Evolutionary conservation across 2,329 filamentous ascomycete species (phyloP).

Genomic region (Aspergillus floridensis): DNA sequence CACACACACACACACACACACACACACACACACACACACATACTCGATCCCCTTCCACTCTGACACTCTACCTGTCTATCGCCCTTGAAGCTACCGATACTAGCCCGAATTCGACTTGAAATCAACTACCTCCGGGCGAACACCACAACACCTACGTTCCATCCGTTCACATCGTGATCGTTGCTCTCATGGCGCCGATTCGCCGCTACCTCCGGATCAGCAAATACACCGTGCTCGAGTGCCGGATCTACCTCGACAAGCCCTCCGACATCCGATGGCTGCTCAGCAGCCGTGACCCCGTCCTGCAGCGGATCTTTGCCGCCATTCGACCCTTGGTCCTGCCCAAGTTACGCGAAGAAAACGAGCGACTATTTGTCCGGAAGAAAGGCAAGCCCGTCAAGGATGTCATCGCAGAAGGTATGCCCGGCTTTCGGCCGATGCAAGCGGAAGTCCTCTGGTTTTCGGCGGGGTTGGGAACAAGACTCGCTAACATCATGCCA

Average conservation of each 20-base stretch:
- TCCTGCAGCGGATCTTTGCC: conserved; percentile 79
- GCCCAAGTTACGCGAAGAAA: conserved; percentile 88
- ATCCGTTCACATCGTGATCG: neutral
- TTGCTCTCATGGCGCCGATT: conserved; percentile 72
- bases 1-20: neutral
- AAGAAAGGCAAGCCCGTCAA: conserved; percentile 80
- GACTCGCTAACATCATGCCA: neutral
- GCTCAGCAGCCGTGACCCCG: conserved; percentile 72
- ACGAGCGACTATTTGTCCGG: conserved; percentile 58
- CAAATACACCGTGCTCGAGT: conserved; percentile 92
- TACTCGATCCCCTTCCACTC: neutral
- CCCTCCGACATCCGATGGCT: conserved; percentile 79
- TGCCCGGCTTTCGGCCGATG: neutral
- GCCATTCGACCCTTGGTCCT: conserved; percentile 81
- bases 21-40: neutral
- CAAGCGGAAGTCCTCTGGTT: too few species aligned
- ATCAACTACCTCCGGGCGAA: neutral
- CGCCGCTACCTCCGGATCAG: conserved; percentile 88
- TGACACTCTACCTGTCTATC: neutral
- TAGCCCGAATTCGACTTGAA: neutral
- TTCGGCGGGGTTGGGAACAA: neutral
- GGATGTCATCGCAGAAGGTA: conserved; percentile 80
- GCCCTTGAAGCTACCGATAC: neutral
- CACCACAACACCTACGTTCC: neutral
- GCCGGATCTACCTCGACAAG: conserved; percentile 91